Percentiles rank a stretch among this genome's conserved stretches.
Conservation (phyloP, 2,329 filamentous ascomycete genomes). For the Penicillium polonicum region DNA sequence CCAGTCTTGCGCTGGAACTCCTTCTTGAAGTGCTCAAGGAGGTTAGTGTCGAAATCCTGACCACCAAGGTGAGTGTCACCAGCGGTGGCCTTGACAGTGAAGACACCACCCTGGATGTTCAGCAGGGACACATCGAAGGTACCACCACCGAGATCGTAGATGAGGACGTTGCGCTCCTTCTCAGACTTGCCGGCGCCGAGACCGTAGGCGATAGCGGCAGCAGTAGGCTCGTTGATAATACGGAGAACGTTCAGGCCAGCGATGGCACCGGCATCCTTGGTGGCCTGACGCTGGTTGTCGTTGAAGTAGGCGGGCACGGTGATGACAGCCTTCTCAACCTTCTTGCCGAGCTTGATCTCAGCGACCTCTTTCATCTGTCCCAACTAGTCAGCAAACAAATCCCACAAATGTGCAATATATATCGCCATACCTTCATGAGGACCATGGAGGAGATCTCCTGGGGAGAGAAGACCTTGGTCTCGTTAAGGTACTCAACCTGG, state of each 20-base stretch:
- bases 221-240: constrained; percentile 99
- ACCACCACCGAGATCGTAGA: constrained; percentile 99
- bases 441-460: constrained; percentile 99
- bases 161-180: constrained; percentile 98
- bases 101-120: constrained; percentile 98
- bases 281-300: constrained; percentile 99
- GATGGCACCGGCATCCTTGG: constrained; percentile 98
- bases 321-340: constrained; percentile 98
- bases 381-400: constrained; percentile 20
- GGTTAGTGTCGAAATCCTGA: constrained; percentile 93
- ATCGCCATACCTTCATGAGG: constrained; percentile 75
- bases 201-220: constrained; percentile 97
- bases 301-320: constrained; percentile 99
- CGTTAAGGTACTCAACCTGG: constrained; percentile 91
- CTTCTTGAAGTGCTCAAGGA: constrained; percentile 95
- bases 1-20: constrained; percentile 83
- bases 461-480: constrained; percentile 93
- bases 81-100: constrained; percentile 97
- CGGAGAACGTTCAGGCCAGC: constrained; percentile 96
- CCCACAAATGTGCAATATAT: neutral
- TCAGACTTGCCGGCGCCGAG: constrained; percentile 90
- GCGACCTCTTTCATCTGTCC: constrained; percentile 97
- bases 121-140: constrained; percentile 99
- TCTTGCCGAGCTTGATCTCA: constrained; percentile 97
- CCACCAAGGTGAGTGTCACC: constrained; percentile 97